Percentiles rank a stretch among this genome's conserved stretches.
These are phyloP conservation scores for Xylaria sp. DNA, from an alignment of 2,329 filamentous ascomycete genomes.

Conservation along the genomic window DNA sequence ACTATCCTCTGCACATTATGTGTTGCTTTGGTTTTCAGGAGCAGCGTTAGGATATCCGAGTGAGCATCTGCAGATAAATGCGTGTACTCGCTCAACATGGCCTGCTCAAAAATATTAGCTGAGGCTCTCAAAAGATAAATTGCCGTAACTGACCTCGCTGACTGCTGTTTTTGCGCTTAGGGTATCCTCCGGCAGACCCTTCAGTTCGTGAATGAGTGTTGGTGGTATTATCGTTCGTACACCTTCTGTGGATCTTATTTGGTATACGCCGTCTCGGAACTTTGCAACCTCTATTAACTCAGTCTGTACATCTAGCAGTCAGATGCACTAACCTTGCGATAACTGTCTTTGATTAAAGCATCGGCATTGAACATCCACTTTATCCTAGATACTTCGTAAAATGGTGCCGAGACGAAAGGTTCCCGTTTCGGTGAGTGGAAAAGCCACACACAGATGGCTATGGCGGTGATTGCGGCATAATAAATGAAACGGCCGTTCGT, in stretches of 20 bases:
- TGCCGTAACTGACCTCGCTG: constrained; percentile 53
- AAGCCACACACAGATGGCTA: constrained; percentile 54
- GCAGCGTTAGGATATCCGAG: constrained; percentile 55
- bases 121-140: not conserved
- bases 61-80: constrained; percentile 60
- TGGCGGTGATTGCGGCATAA: constrained; percentile 53
- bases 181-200: constrained; percentile 59
- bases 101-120: constrained; percentile 47
- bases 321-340: constrained; percentile 54
- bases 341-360: constrained; percentile 59
- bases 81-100: constrained; percentile 62
- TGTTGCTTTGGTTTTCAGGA: constrained; percentile 59
- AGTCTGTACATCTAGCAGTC: not conserved
- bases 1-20: constrained; percentile 59
- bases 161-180: constrained; percentile 61
- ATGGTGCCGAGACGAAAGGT: constrained; percentile 53
- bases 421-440: constrained; percentile 49
- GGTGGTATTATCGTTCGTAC: constrained; percentile 59
- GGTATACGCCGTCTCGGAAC: constrained; percentile 62
- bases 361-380: constrained; percentile 65
- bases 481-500: constrained; percentile 51
- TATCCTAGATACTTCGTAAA: constrained; percentile 59
- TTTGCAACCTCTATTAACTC: constrained; percentile 40
- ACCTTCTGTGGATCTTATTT: constrained; percentile 63
- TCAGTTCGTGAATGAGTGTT: constrained; percentile 58